Evolutionary conservation across 345 rosid genomes (phyloP).

Genomic region (Turnera subulata): DNA sequence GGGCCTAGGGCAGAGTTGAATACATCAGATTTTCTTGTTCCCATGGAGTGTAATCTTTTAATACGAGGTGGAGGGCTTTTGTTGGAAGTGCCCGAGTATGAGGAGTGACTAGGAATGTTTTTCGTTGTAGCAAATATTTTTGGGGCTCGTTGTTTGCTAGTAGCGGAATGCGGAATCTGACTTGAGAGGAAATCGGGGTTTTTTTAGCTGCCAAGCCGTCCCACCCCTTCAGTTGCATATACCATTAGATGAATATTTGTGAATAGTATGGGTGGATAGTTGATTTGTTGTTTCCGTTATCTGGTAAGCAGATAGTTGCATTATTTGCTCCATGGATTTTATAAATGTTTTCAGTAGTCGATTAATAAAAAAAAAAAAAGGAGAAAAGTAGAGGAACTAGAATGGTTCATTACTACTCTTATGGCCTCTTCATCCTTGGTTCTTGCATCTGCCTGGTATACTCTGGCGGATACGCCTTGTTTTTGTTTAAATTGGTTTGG

Average conservation of each 20-base stretch:
- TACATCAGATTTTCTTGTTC: not conserved
- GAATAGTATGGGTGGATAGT: slow-evolving; percentile 18
- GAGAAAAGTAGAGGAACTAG: not conserved
- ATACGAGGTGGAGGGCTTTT: slow-evolving; percentile 9
- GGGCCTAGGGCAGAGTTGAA: slow-evolving; percentile 1
- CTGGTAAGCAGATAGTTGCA: slow-evolving; percentile 5
- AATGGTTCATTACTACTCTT: not conserved
- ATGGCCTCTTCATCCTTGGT: not conserved
- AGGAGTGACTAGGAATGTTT: not conserved
- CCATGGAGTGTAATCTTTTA: slow-evolving; percentile 11
- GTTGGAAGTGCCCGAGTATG: no score
- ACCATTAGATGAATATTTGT: slow-evolving; percentile 14
- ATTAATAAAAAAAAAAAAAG: not conserved
- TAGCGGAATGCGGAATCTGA: not conserved
- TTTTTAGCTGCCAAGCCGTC: not conserved
- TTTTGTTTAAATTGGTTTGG: no score
- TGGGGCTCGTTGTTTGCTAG: not conserved
- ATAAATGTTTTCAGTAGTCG: not conserved
- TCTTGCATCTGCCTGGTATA: no score
- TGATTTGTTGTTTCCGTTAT: no score
- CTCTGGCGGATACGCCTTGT: no score
- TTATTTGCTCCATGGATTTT: not conserved
- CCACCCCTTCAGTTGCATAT: not conserved
- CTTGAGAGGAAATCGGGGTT: not conserved
- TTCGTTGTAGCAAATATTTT: not conserved